Evolutionary conservation across 768 basidiomycete genomes (phyloP).

Genomic region (Aureoboletus auriporus): DNA sequence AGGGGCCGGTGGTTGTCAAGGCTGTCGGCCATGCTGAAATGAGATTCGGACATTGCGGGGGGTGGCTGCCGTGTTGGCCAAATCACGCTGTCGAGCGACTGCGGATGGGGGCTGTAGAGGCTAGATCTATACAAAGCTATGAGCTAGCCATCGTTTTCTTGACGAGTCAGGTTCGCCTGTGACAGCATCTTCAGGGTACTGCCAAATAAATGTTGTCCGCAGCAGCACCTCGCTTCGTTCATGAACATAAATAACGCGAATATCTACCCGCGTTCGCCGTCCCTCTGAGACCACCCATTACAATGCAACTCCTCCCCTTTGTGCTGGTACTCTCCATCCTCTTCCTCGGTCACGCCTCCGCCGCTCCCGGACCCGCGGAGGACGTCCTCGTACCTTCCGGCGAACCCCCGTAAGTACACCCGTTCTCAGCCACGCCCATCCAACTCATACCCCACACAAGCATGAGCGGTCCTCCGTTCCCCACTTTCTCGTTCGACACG

Average conservation of each 20-base stretch:
- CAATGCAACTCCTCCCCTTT: too few species aligned
- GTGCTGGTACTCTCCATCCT: constrained; percentile 3
- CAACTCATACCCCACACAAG: constrained; percentile 3
- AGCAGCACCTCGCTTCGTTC: too few species aligned
- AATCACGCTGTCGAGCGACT: background rate
- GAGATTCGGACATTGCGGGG: background rate
- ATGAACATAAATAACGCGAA: too few species aligned
- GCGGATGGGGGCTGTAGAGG: background rate
- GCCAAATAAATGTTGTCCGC: too few species aligned
- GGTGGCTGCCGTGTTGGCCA: too few species aligned
- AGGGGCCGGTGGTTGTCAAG: constrained; percentile 4
- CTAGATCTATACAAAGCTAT: too few species aligned
- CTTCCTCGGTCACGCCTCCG: constrained; percentile 5
- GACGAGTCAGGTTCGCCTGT: too few species aligned
- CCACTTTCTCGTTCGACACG: constrained; percentile 20
- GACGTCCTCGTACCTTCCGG: constrained; percentile 10
- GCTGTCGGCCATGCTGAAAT: constrained; percentile 7
- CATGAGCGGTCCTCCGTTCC: constrained; percentile 20
- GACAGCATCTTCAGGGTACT: too few species aligned
- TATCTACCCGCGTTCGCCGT: too few species aligned
- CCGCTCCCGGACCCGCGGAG: background rate
- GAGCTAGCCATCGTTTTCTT: too few species aligned
- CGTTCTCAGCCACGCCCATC: background rate
- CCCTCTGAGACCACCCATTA: too few species aligned
- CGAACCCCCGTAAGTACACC: constrained; percentile 18